These are phyloP conservation scores for Hymenoscyphus fraxineus DNA, from an alignment of 2,329 filamentous ascomycete species.

Conservation along the genomic window DNA sequence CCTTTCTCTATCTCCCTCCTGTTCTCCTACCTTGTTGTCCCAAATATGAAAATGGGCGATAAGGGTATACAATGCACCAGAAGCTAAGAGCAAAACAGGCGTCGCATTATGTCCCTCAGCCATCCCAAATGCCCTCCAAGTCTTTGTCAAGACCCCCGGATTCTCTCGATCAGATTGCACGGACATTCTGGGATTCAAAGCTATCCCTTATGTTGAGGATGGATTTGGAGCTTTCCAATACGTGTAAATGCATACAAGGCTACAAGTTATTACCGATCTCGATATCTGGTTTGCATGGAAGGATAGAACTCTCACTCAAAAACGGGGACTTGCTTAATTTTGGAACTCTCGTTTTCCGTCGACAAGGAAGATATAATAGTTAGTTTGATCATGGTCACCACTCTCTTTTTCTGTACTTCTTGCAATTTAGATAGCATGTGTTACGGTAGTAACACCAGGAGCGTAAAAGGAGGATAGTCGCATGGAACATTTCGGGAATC, in stretches of 20 bases:
- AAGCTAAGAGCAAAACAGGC: constrained; percentile 21
- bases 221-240: constrained; percentile 10
- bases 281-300: too few species aligned
- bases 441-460: too few species aligned
- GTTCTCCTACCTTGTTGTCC: background rate
- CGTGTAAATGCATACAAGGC: background rate
- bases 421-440: too few species aligned
- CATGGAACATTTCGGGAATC: too few species aligned
- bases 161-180: constrained; percentile 35
- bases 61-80: background rate
- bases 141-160: constrained; percentile 30
- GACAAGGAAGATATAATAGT: too few species aligned
- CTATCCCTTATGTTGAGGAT: constrained; percentile 3
- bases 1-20: background rate
- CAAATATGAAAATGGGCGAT: background rate
- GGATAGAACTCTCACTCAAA: too few species aligned
- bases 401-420: too few species aligned
- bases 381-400: too few species aligned
- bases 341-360: too few species aligned
- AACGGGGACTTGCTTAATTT: too few species aligned
- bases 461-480: too few species aligned
- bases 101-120: constrained; percentile 29
- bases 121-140: constrained; percentile 26
- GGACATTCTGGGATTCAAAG: constrained; percentile 1
- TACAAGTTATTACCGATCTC: too few species aligned